These are phyloP conservation scores for Eutreptiella sp. DNA, from an alignment of 208 protist species.

Conservation along the genomic window DNA sequence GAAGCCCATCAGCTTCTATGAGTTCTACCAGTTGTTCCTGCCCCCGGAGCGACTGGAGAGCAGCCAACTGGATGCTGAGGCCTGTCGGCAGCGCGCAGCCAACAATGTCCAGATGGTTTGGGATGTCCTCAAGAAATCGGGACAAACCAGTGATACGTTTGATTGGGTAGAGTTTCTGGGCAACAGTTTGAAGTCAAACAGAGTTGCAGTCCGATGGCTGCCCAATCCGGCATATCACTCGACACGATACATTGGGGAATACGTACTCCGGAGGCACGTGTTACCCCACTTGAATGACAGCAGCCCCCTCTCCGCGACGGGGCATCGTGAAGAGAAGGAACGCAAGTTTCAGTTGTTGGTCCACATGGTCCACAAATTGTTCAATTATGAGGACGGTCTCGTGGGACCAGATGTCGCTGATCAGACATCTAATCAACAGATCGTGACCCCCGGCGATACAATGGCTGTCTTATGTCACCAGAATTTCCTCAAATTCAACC, in stretches of 20 bases:
- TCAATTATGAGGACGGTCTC: slow-evolving; percentile 85
- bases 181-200: too few species aligned
- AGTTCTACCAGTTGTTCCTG: not conserved
- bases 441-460: slow-evolving; percentile 89
- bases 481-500: slow-evolving; percentile 47
- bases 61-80: not conserved
- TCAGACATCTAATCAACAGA: slow-evolving; percentile 94
- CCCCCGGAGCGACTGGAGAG: not conserved
- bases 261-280: slow-evolving; percentile 72
- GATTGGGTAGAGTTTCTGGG: slow-evolving; percentile 66
- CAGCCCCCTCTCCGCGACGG: slow-evolving; percentile 45
- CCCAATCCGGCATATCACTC: slow-evolving; percentile 38
- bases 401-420: too few species aligned
- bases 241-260: slow-evolving; percentile 72
- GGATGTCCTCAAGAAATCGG: slow-evolving; percentile 66
- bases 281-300: slow-evolving; percentile 70
- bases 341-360: slow-evolving; percentile 93
- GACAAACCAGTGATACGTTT: slow-evolving; percentile 55
- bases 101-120: slow-evolving; percentile 68
- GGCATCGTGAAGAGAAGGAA: slow-evolving; percentile 60
- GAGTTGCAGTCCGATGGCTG: too few species aligned
- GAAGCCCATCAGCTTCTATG: slow-evolving; percentile 32
- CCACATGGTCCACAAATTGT: slow-evolving; percentile 90
- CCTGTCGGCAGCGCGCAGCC: not conserved
- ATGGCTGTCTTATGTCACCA: slow-evolving; percentile 46